Evolutionary conservation across 2,329 filamentous ascomycete genomes (phyloP).

Genomic region (Pyricularia pennisetigena): DNA sequence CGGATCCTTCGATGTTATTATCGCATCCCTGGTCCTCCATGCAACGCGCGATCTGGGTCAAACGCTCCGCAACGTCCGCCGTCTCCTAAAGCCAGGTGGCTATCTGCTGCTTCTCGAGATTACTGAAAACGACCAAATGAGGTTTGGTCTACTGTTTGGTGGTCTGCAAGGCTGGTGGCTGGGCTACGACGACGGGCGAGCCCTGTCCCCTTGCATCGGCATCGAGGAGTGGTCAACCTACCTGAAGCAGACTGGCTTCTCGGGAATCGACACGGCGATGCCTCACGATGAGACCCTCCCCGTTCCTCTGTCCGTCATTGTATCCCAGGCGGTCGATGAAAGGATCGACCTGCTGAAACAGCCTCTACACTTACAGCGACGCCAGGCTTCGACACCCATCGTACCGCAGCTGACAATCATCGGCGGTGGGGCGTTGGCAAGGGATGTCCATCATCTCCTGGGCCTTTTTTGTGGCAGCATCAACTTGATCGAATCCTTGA

Average conservation of each 20-base stretch:
- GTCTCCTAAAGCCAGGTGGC: slow-evolving; percentile 23
- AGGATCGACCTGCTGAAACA: slow-evolving; percentile 11
- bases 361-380: slow-evolving; percentile 6
- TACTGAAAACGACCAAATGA: slow-evolving; percentile 2
- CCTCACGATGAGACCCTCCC: slow-evolving; percentile 12
- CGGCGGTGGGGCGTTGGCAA: slow-evolving; percentile 8
- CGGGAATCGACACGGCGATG: slow-evolving; percentile 10
- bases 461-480: slow-evolving; percentile 8
- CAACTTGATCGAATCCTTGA: slow-evolving; percentile 8
- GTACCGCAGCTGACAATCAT: slow-evolving; percentile 11
- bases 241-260: slow-evolving; percentile 15
- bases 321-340: slow-evolving; percentile 21
- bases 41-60: slow-evolving; percentile 14
- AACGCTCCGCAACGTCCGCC: slow-evolving; percentile 16
- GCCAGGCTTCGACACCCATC: neutral
- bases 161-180: slow-evolving; percentile 13
- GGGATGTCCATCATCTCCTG: slow-evolving; percentile 13
- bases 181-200: slow-evolving; percentile 10
- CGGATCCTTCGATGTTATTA: slow-evolving; percentile 20
- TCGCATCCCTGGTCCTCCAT: slow-evolving; percentile 21
- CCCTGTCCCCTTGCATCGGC: slow-evolving; percentile 5
- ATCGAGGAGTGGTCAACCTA: slow-evolving; percentile 13
- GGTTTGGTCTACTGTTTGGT: slow-evolving; percentile 3
- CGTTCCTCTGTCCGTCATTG: slow-evolving; percentile 10
- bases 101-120: slow-evolving; percentile 17